Base-by-base conservation (phyloP, 768 basidiomycete species). In the Porphyrellus cyaneotinctus region DNA sequence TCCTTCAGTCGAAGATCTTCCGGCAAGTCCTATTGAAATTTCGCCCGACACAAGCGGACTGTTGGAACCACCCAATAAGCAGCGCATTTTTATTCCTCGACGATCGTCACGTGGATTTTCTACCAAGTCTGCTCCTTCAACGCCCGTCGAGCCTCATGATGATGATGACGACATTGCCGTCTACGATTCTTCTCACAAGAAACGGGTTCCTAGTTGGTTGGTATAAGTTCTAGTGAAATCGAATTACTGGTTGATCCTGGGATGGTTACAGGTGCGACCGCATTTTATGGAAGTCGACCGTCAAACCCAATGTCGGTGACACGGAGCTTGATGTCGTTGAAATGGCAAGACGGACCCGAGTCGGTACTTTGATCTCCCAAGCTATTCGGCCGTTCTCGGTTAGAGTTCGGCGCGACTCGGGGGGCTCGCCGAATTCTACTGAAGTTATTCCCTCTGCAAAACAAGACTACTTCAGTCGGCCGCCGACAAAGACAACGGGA, bases 151-250 rank as follows among this genome's bases (percentile, higher is more conserved):
- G 32, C 69, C 71, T 5, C 69, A 72, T 24, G 69, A 22, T 22
- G 48, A 71, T 31, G 66, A 72, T 1, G 77, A 76, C 30, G 80
- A 80, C 37, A 78, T 76, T 60, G 87, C 85, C 17, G 83, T 88
- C 4, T 91, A 91, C 62, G 90, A 92, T 67, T 83, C 86, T 24
- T 91, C 89, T 11, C 74, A 80, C 60, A 91, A 92, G 67, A 80
- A 82, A 60, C 83, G 90, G 18, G 90, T 91, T 23, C 90, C 90
- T 6, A 89, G 88, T 66, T 91, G 90, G 90, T 87, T 58, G 43
- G 82, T 71, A 6, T 31, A 12, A n/a, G 44, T 36, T 30, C 39
- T 41, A 12, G 31, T 47, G 30, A 28, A 24, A 42, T 36, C 2
- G 12, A 24, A 7, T 33, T 28, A 38, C 24, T 52, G 41, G 28